Percentiles rank a stretch among this genome's conserved stretches.
Conservation (phyloP, 1,284 basidiomycete genomes). For the Coriolopsis trogii region DNA sequence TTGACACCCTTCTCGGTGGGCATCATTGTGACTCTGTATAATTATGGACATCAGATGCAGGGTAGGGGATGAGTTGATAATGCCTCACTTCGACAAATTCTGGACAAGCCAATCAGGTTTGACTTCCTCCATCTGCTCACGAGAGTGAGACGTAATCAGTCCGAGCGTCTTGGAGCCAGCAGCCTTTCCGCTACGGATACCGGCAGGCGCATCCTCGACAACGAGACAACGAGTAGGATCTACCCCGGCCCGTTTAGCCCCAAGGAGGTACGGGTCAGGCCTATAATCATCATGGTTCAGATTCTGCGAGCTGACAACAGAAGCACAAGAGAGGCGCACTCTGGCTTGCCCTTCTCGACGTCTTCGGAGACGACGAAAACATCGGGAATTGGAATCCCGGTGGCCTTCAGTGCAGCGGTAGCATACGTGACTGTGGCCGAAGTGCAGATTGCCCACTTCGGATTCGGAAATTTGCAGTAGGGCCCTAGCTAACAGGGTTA, state of each 20-base stretch:
- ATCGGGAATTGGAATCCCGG: constrained; percentile 59
- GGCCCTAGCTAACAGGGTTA: constrained; percentile 47
- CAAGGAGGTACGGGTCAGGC: constrained; percentile 85
- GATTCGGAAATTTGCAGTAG: constrained; percentile 48
- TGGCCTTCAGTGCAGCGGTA: constrained; percentile 51
- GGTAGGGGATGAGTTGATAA: neutral
- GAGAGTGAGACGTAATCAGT: constrained; percentile 77
- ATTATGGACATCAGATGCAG: neutral
- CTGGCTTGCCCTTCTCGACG: constrained; percentile 80
- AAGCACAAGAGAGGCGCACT: constrained; percentile 40
- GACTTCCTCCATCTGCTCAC: constrained; percentile 60
- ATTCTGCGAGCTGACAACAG: constrained; percentile 20
- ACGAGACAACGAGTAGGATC: constrained; percentile 74
- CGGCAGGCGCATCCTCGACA: constrained; percentile 86
- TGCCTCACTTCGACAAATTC: constrained; percentile 58
- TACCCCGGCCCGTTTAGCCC: constrained; percentile 64
- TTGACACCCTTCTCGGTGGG: constrained; percentile 46
- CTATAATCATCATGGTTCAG: constrained; percentile 45
- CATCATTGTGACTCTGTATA: constrained; percentile 47
- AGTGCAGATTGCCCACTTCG: constrained; percentile 70
- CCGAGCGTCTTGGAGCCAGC: constrained; percentile 83
- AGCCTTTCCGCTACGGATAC: constrained; percentile 72
- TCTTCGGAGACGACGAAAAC: constrained; percentile 81
- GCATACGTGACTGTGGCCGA: constrained; percentile 68
- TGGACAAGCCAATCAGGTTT: constrained; percentile 64